phyloP scores from a whole-genome alignment of 805 yeast species.

The Starmerella ratchasimensis region DNA sequence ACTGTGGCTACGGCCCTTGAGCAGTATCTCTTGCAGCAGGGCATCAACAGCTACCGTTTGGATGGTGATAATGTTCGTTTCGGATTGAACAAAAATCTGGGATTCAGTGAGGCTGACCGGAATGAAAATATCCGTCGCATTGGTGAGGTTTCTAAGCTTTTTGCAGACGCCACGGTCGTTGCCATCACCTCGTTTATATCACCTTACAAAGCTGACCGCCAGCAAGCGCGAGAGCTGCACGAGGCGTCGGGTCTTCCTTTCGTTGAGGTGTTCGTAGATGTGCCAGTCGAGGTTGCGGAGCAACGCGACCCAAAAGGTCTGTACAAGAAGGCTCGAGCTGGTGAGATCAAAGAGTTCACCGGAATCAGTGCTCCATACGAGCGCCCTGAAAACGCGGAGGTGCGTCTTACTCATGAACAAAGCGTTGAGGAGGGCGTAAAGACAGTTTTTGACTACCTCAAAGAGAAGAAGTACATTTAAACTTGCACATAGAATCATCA shows the following conservation, averaged over 20 bases:
- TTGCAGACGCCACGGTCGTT: slow-evolving; percentile 82
- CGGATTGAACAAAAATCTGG: slow-evolving; percentile 89
- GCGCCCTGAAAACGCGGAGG: slow-evolving; percentile 75
- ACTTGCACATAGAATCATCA: background rate
- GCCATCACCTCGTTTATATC: slow-evolving; percentile 86
- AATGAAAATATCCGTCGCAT: slow-evolving; percentile 92
- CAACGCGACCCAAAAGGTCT: slow-evolving; percentile 95
- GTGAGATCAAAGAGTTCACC: slow-evolving; percentile 84
- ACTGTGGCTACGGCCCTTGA: slow-evolving; percentile 93
- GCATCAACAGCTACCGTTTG: slow-evolving; percentile 66
- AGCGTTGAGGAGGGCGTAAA: slow-evolving; percentile 72
- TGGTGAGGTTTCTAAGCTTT: slow-evolving; percentile 83
- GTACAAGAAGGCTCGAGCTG: slow-evolving; percentile 93
- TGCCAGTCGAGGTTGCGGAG: slow-evolving; percentile 88
- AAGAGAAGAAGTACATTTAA: slow-evolving; percentile 11
- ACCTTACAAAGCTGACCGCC: slow-evolving; percentile 78
- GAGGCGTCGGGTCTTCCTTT: slow-evolving; percentile 62
- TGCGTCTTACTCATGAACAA: slow-evolving; percentile 60
- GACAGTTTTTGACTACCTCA: slow-evolving; percentile 46
- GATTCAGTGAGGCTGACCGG: slow-evolving; percentile 81
- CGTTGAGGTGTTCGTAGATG: slow-evolving; percentile 83
- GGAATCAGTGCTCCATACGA: slow-evolving; percentile 95
- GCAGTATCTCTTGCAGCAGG: slow-evolving; percentile 57
- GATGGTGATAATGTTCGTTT: slow-evolving; percentile 90
- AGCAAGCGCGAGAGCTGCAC: slow-evolving; percentile 74